Percentiles rank a stretch among this genome's conserved stretches.
These are phyloP conservation scores for Chlamydomonas urium DNA, from an alignment of 139 green algal species.

Conservation along the genomic window DNA sequence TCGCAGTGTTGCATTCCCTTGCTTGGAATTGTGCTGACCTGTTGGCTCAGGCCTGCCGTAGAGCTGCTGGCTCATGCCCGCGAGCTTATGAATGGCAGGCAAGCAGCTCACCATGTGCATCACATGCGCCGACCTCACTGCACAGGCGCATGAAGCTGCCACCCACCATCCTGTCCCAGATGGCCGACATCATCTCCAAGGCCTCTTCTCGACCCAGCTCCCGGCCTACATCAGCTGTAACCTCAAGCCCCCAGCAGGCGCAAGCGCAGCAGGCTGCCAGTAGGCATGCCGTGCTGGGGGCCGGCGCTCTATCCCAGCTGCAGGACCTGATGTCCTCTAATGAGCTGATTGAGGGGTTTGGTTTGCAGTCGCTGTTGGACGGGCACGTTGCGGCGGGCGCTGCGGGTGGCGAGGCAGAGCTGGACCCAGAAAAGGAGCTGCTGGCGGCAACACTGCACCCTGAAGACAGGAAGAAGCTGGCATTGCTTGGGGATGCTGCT, in stretches of 20 bases:
- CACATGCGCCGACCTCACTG: no score
- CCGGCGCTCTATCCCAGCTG: not conserved
- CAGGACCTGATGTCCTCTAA: slow-evolving; percentile 4
- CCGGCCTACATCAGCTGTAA: not conserved
- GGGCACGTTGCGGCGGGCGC: not conserved
- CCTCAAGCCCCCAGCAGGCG: not conserved
- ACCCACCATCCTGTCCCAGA: slow-evolving; percentile 19
- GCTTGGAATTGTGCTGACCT: no score
- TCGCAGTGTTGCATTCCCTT: no score
- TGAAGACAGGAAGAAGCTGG: not conserved
- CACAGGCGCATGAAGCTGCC: slow-evolving; percentile 48
- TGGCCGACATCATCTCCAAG: slow-evolving; percentile 8
- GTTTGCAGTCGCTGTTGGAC: not conserved
- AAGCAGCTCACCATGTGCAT: no score
- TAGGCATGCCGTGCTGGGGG: not conserved
- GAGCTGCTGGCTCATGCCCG: no score
- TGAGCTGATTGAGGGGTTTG: slow-evolving; percentile 9
- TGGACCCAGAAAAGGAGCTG: not conserved
- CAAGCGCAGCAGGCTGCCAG: not conserved
- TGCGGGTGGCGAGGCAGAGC: not conserved
- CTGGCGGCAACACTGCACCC: not conserved
- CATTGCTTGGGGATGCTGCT: no score
- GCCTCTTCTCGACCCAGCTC: not conserved
- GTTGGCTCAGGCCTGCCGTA: no score
- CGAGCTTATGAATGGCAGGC: no score